Evolutionary conservation across 768 basidiomycete species (phyloP), one percentile per base, ranked within the genome.

Genomic region (Mycena amicta): DNA sequence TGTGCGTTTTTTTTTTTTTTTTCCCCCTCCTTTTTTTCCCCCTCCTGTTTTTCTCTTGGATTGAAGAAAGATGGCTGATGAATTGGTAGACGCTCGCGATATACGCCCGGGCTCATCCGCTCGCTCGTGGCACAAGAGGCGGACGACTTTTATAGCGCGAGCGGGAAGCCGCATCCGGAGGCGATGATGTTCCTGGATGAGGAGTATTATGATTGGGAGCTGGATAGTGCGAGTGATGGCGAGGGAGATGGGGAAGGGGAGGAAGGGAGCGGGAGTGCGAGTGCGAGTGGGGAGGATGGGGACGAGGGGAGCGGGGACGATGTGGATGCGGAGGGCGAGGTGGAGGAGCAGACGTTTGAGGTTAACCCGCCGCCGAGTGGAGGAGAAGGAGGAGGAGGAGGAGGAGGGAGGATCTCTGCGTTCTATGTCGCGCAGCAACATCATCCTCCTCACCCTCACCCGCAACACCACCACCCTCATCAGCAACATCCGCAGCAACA

Each of bases 171-270:
- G 45, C 62, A 64, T 18, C 62, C 62, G 23, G 55, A 64, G 28
- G 55, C 62, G 12, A 33, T 57, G 33, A 50, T 60, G 16, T 64
- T 64, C n/a, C 60, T 64, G 62, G 62, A 60, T 20, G 62, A 64
- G 31, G 62, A 64, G 62, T 64, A 64, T 26, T 64, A 64, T 41
- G 62, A 64, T 41, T 64, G 62, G 62, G 62, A 64, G 53, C 62
- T 64, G 3, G 62, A 63, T 45, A n/a, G n/a, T n/a, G 61, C 57
- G 47, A 62, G 61, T 33, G 61, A 37, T 37, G 33, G 33, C n/a
- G 33, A 37, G 18, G 18, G 33, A 46, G 27, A 59, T 45, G 43
- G 58, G 22, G 62, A 63, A 18, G 53, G 41, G 43, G 23, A 27
- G 55, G 57, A 56, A 5, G 59, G 56, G 5, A 50, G 30, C 30